Evolutionary conservation across 768 basidiomycete species (phyloP).

Genomic region (Amylocystis lapponica): DNA sequence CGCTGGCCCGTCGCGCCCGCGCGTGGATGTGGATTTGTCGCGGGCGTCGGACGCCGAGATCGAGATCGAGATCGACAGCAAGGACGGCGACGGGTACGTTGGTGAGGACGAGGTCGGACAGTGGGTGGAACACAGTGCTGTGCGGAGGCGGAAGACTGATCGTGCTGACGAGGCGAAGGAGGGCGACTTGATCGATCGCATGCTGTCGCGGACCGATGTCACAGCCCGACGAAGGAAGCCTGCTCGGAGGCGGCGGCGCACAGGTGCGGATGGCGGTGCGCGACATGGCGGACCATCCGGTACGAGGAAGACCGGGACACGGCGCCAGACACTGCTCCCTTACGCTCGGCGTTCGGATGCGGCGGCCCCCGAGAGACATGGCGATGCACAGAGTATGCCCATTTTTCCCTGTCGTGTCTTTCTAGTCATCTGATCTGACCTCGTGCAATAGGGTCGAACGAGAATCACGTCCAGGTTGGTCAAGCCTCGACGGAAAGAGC

Average conservation of each 20-base stretch:
- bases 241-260: too few species aligned
- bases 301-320: slow-evolving; percentile 11
- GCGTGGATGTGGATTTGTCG: not conserved
- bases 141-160: slow-evolving; percentile 4
- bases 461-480: slow-evolving; percentile 5
- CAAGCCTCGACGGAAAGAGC: slow-evolving; percentile 5
- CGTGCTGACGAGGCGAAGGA: slow-evolving; percentile 28
- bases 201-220: slow-evolving; percentile 46
- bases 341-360: slow-evolving; percentile 8
- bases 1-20: slow-evolving; percentile 9
- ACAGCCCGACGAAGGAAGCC: slow-evolving; percentile 14
- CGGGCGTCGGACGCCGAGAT: not conserved
- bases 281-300: slow-evolving; percentile 25
- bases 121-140: slow-evolving; percentile 24
- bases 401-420: too few species aligned
- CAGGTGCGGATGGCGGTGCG: too few species aligned
- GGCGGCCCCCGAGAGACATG: not conserved
- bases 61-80: not conserved
- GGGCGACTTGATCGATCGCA: slow-evolving; percentile 60
- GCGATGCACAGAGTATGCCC: too few species aligned
- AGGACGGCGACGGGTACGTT: slow-evolving; percentile 6
- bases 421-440: too few species aligned
- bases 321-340: slow-evolving; percentile 12
- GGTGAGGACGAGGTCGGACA: slow-evolving; percentile 24
- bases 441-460: not conserved